These are phyloP conservation scores for Tillandsia leiboldiana DNA, from an alignment of 176 grass and related monocot genomes.

Conservation along the genomic window DNA sequence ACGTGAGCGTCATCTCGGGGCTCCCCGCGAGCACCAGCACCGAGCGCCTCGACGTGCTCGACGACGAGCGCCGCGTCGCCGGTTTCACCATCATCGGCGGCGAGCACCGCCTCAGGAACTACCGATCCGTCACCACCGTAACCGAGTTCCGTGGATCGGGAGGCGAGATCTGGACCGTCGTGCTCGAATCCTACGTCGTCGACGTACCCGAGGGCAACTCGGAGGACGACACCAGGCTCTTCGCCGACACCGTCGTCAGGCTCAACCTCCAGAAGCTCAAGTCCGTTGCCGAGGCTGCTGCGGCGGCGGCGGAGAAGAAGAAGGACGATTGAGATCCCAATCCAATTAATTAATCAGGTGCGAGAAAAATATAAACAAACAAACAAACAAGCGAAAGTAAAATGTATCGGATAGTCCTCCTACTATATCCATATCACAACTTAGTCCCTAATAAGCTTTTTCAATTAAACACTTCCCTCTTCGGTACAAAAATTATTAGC, in stretches of 20 bases:
- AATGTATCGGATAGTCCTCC: too few species aligned
- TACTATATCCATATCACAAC: too few species aligned
- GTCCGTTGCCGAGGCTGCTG: conserved; percentile 61
- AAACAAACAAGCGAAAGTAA: too few species aligned
- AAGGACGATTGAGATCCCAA: conserved; percentile 1
- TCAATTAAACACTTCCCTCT: too few species aligned
- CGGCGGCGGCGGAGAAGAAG: conserved; percentile 18
- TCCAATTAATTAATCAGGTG: neutral
- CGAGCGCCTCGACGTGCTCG: conserved; percentile 79
- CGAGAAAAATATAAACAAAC: neutral
- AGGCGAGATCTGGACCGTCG: conserved; percentile 69
- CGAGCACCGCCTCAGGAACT: conserved; percentile 87
- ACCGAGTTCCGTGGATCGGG: conserved; percentile 32
- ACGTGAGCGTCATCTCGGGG: conserved; percentile 85
- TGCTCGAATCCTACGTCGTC: conserved; percentile 86
- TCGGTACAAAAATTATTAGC: too few species aligned
- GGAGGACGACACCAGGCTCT: conserved; percentile 87
- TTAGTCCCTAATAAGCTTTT: too few species aligned
- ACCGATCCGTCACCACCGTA: conserved; percentile 72
- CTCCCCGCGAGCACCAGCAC: conserved; percentile 91
- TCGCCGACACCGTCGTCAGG: conserved; percentile 86
- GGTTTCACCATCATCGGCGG: conserved; percentile 91
- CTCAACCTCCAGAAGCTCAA: conserved; percentile 99
- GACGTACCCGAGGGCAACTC: conserved; percentile 87
- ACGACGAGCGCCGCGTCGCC: conserved; percentile 46